Conservation (phyloP, 352 stramenopile genomes). For the Pythium oligandrum region DNA sequence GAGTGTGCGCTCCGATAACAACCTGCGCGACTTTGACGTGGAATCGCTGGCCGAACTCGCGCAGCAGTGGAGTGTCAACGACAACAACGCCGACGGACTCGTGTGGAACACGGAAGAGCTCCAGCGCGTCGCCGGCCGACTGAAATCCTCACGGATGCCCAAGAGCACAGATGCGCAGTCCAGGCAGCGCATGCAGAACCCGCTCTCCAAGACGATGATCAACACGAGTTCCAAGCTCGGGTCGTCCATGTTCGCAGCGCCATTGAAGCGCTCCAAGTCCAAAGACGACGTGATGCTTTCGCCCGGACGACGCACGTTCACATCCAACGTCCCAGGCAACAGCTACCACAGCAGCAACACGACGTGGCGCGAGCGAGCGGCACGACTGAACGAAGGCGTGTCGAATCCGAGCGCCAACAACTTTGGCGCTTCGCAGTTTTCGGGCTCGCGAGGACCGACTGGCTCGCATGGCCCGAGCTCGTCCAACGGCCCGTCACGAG, state of each 20-base stretch:
- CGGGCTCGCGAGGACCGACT: background rate
- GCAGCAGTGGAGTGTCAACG: conserved; percentile 13
- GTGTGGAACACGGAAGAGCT: conserved; percentile 22
- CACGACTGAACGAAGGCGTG: conserved; percentile 11
- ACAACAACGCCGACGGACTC: conserved; percentile 11
- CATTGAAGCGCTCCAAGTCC: conserved; percentile 16
- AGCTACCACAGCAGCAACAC: conserved; percentile 9
- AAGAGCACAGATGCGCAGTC: conserved; percentile 6
- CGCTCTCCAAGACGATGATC: conserved; percentile 9
- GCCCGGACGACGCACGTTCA: conserved; percentile 4
- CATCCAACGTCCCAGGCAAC: conserved; percentile 16
- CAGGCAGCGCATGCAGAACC: conserved; percentile 9
- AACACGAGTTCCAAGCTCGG: conserved; percentile 1
- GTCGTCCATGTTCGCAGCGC: conserved; percentile 11
- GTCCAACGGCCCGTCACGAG: background rate
- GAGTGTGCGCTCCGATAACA: conserved; percentile 16
- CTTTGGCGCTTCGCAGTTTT: background rate
- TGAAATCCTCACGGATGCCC: conserved; percentile 8
- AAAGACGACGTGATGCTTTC: conserved; percentile 12
- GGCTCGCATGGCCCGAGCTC: too few relatives aligned
- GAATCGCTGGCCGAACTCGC: conserved; percentile 15
- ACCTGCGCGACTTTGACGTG: conserved; percentile 13
- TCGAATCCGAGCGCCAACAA: conserved; percentile 1
- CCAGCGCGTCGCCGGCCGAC: conserved; percentile 8
- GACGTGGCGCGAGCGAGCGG: conserved; percentile 4